phyloP scores from a whole-genome alignment of 495 filamentous ascomycete species.

The Evansstolkia leycettana region DNA sequence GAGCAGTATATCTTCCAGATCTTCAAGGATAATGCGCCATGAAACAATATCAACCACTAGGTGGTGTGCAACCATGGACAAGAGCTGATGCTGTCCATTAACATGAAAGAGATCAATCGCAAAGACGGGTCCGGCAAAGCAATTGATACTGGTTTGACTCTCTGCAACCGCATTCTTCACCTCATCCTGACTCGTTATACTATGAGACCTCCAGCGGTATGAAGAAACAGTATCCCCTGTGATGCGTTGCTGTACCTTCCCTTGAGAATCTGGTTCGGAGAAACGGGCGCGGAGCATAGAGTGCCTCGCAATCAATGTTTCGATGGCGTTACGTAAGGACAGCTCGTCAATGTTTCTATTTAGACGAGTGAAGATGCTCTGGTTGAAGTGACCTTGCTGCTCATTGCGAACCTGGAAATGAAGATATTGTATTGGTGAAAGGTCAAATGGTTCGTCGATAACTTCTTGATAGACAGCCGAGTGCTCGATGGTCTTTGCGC shows the following conservation, averaged over 20 bases:
- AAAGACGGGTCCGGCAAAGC: constrained; percentile 29
- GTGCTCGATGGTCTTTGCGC: constrained; percentile 17
- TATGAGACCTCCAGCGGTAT: constrained; percentile 21
- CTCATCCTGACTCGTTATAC: constrained; percentile 8
- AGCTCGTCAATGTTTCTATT: constrained; percentile 32
- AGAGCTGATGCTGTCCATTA: constrained; percentile 28
- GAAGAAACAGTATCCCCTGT: constrained; percentile 24
- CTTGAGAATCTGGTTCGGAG: constrained; percentile 12
- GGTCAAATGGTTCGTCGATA: constrained; percentile 40
- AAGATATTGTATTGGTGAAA: constrained; percentile 61
- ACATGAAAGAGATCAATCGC: constrained; percentile 37
- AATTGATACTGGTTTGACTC: constrained; percentile 33
- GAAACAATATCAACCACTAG: constrained; percentile 60
- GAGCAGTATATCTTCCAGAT: constrained; percentile 51
- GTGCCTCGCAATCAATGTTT: constrained; percentile 49
- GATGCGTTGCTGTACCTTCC: constrained; percentile 23
- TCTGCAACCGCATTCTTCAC: constrained; percentile 19
- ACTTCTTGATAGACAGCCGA: constrained; percentile 24
- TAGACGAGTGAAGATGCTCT: constrained; percentile 51
- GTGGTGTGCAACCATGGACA: constrained; percentile 59
- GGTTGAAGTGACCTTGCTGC: constrained; percentile 59
- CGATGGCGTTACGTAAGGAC: constrained; percentile 40
- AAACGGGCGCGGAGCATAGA: constrained; percentile 68
- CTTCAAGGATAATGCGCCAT: constrained; percentile 55
- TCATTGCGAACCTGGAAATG: constrained; percentile 48